Evolutionary conservation across 163 green algal species (phyloP).

Genomic region (Scenedesmus sp.): DNA sequence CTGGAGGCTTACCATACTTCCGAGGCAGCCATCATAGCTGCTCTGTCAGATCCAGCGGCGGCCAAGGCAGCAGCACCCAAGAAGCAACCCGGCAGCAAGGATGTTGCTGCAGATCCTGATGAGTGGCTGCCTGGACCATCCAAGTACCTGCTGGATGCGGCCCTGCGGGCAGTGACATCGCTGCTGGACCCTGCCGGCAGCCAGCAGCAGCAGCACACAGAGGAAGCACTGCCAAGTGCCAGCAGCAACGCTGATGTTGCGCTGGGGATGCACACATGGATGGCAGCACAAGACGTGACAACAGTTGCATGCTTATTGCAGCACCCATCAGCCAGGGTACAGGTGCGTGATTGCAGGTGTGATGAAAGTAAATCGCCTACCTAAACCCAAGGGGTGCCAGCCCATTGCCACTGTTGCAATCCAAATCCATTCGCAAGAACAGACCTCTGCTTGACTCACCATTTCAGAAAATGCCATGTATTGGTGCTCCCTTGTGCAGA

Average conservation of each 20-base stretch:
- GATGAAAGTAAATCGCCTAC: neutral
- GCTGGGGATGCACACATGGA: neutral
- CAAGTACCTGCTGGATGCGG: constrained; percentile 36
- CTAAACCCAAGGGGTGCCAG: neutral
- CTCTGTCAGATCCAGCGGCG: constrained; percentile 21
- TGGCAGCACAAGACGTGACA: neutral
- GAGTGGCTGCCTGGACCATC: constrained; percentile 44
- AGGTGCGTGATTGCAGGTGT: neutral
- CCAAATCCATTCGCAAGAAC: too few relatives aligned
- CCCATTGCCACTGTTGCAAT: neutral
- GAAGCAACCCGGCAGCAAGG: constrained; percentile 20
- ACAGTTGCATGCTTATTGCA: neutral
- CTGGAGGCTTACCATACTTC: constrained; percentile 14
- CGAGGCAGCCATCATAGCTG: neutral
- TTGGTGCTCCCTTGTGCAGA: neutral
- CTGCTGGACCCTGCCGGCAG: neutral
- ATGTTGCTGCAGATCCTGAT: constrained; percentile 15
- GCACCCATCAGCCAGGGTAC: neutral
- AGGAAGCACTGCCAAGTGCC: neutral
- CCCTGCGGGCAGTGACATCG: constrained; percentile 1
- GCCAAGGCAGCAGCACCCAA: constrained; percentile 21
- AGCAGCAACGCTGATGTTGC: neutral
- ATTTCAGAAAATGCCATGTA: neutral
- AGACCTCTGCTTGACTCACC: neutral
- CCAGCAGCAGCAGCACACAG: neutral